These are phyloP conservation scores for Quercus phellos DNA, from an alignment of 331 rosid species.

Conservation along the genomic window DNA sequence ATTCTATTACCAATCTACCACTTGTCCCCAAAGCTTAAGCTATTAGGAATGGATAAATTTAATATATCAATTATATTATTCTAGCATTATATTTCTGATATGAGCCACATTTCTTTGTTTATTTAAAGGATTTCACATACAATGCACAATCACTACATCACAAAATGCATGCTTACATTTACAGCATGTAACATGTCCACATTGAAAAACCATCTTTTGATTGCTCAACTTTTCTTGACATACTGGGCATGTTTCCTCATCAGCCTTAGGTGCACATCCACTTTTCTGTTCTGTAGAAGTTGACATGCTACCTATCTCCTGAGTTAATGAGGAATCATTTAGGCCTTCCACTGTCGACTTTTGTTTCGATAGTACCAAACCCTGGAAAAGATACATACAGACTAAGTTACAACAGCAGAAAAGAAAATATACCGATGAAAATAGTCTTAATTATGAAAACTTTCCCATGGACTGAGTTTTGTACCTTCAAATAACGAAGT, in stretches of 20 bases:
- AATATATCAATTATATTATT: no score
- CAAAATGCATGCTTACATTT: slow-evolving; percentile 59
- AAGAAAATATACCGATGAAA: slow-evolving; percentile 18
- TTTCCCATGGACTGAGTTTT: slow-evolving; percentile 1
- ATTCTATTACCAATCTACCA: no score
- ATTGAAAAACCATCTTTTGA: slow-evolving; percentile 91
- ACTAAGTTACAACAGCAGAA: slow-evolving; percentile 3
- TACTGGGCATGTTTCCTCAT: slow-evolving; percentile 81
- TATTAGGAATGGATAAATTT: no score
- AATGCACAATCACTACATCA: slow-evolving; percentile 8
- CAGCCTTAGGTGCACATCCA: slow-evolving; percentile 32
- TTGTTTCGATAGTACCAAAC: slow-evolving; percentile 75
- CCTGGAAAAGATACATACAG: slow-evolving; percentile 43
- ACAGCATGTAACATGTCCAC: slow-evolving; percentile 93
- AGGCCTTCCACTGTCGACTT: slow-evolving; percentile 39
- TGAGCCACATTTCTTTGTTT: neutral
- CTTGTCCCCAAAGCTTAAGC: no score
- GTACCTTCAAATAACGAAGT: slow-evolving; percentile 88
- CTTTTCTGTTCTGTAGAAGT: slow-evolving; percentile 41
- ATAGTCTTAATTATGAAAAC: neutral
- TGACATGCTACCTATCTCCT: slow-evolving; percentile 32
- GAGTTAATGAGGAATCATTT: slow-evolving; percentile 37
- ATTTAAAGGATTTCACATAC: neutral
- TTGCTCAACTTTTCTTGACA: slow-evolving; percentile 79
- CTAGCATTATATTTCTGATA: neutral